Evolutionary conservation across 192 early-diverging fungal species (phyloP), one percentile per base, ranked within the genome.

Genomic region (Backusella liffmaniae): DNA sequence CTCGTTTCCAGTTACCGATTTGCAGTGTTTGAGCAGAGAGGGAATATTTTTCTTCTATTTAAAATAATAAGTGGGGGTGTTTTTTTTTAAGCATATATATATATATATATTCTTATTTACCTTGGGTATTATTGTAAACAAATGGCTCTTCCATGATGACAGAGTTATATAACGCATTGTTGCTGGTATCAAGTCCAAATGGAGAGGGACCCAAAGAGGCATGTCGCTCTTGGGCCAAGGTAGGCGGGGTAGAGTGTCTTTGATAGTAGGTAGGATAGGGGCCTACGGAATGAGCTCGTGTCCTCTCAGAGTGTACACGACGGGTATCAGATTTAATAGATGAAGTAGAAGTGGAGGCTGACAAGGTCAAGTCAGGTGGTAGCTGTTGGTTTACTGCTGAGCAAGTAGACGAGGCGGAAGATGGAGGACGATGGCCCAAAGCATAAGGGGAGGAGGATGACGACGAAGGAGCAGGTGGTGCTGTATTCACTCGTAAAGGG

Each of bases 1-100:
- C 90, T 59, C 90, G 82, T 67, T 88, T 84, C 90, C 90, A 91
- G 13, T 84, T 88, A 67, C 90, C 90, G 56, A 91, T 91, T 7
- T 85, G 81, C 21, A 90, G 71, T 26, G 88, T 85, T 67, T 90
- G 87, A 39, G 79, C 84, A 67, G 87, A 81, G 37, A 90, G 80
- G 15, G n/a, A 29, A 8, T 67, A 21, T 59, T 73, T 59, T 46
- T 66, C 39, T 30, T 30, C 26, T 41, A 26, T 34, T 42, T 67
- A 10, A 30, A 3, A 32, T 23, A 39, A 23, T 26, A 0, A 72
- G 10, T 9, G 10, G 5, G 34, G 29, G 12, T 23, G 4, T 42
- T 36, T 26, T 53, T 34, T 23, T 10, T 32, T 30, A 26, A n/a
- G n/a, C n/a, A n/a, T 26, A 0, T 56, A 9, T 36, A 12, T 12